Evolutionary conservation across 768 basidiomycete genomes (phyloP).

Genomic region (Gloeostereum incarnatum): DNA sequence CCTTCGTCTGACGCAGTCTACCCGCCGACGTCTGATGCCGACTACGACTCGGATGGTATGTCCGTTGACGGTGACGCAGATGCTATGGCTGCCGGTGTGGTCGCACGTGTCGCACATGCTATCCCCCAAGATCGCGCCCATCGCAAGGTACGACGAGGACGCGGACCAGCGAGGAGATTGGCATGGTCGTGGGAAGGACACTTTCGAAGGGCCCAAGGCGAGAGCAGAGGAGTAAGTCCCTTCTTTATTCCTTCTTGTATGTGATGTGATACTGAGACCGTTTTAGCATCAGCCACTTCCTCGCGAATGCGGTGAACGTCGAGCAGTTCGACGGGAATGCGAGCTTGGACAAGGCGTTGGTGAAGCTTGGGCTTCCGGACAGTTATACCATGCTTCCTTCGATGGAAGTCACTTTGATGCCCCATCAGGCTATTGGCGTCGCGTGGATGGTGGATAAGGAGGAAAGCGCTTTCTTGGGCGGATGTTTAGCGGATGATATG

Average conservation of each 20-base stretch:
- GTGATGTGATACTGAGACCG: conserved; percentile 1
- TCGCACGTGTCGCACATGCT: conserved; percentile 2
- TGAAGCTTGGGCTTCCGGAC: conserved; percentile 38
- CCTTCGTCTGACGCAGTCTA: neutral
- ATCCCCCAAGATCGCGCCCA: conserved; percentile 17
- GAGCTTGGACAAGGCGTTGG: conserved; percentile 46
- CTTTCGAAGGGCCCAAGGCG: conserved; percentile 34
- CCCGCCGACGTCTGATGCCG: neutral
- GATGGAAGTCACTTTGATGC: conserved; percentile 54
- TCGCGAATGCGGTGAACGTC: conserved; percentile 45
- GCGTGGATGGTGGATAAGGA: conserved; percentile 55
- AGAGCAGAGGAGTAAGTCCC: conserved; percentile 39
- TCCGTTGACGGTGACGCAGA: neutral
- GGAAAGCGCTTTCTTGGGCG: conserved; percentile 29
- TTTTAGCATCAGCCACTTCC: conserved; percentile 41
- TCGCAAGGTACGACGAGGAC: conserved; percentile 16
- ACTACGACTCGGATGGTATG: neutral
- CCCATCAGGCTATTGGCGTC: conserved; percentile 58
- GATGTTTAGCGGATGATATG: conserved; percentile 44
- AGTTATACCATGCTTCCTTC: conserved; percentile 43
- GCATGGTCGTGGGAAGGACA: conserved; percentile 35
- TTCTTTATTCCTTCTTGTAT: neutral
- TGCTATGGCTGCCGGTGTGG: neutral
- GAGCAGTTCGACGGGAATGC: conserved; percentile 52
- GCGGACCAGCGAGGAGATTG: conserved; percentile 36